A percentile compares a stretch with the other conserved stretches of the same genome.
phyloP scores from a whole-genome alignment of 2,329 filamentous ascomycete species.

The Thermoascus crustaceus region DNA sequence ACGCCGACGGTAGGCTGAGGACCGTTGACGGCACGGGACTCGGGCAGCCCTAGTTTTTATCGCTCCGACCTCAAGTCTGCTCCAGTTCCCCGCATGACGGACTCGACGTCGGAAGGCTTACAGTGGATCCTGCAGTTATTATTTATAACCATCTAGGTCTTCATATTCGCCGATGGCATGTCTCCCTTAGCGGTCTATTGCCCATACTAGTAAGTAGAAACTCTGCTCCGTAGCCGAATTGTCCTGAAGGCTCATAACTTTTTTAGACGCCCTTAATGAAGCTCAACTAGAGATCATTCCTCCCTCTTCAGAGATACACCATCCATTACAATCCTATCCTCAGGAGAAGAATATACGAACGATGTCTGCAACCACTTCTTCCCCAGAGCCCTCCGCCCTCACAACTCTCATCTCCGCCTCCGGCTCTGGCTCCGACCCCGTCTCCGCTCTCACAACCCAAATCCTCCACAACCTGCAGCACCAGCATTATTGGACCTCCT shows the following conservation, averaged over 20 bases:
- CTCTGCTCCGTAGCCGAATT: no score
- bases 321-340: slow-evolving; percentile 11
- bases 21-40: not conserved
- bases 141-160: no score
- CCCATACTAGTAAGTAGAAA: no score
- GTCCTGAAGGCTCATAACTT: no score
- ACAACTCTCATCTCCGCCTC: slow-evolving; percentile 31
- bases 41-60: slow-evolving; percentile 1
- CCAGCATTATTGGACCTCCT: slow-evolving; percentile 53
- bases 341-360: slow-evolving; percentile 1
- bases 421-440: slow-evolving; percentile 16
- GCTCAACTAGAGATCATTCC: not conserved
- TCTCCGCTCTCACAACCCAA: slow-evolving; percentile 46
- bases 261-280: no score
- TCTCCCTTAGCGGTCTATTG: no score
- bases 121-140: no score
- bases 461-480: slow-evolving; percentile 56
- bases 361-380: slow-evolving; percentile 4
- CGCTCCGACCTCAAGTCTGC: not conserved
- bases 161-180: no score
- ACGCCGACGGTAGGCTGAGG: no score
- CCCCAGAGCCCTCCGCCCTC: slow-evolving; percentile 30
- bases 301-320: not conserved
- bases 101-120: not conserved
- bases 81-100: not conserved